These are phyloP conservation scores for Termitomyces eurrhizus DNA, from an alignment of 768 basidiomycete species.

Conservation along the genomic window DNA sequence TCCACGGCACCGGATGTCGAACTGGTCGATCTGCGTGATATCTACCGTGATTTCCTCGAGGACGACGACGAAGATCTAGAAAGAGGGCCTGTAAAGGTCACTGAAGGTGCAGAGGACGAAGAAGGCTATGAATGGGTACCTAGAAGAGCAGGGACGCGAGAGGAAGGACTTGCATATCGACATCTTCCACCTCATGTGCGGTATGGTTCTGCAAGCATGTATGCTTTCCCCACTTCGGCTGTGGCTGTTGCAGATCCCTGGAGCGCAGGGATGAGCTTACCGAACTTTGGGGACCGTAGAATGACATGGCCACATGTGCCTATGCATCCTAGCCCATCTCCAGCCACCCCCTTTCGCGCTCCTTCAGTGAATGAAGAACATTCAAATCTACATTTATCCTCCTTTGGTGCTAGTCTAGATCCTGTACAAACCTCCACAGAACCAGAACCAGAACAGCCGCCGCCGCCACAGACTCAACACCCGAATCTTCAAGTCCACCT, in stretches of 20 bases:
- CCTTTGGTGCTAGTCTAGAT: slow-evolving; percentile 13
- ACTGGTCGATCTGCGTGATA: slow-evolving; percentile 88
- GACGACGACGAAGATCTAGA: slow-evolving; percentile 63
- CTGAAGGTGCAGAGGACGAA: slow-evolving; percentile 55
- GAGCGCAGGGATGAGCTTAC: slow-evolving; percentile 32
- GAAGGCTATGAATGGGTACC: slow-evolving; percentile 85
- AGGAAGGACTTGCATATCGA: slow-evolving; percentile 58
- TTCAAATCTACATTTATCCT: slow-evolving; percentile 6
- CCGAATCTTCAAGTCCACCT: slow-evolving; percentile 90
- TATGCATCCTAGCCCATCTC: slow-evolving; percentile 31
- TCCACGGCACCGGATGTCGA: slow-evolving; percentile 79
- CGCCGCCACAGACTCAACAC: slow-evolving; percentile 13
- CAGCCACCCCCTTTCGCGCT: slow-evolving; percentile 29
- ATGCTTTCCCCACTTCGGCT: slow-evolving; percentile 48
- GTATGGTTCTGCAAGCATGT: slow-evolving; percentile 56
- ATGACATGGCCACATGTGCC: slow-evolving; percentile 24
- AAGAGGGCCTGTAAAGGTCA: slow-evolving; percentile 48
- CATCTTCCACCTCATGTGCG: slow-evolving; percentile 73
- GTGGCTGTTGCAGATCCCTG: slow-evolving; percentile 43
- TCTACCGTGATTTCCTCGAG: slow-evolving; percentile 92
- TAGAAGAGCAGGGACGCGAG: slow-evolving; percentile 53
- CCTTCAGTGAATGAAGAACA: slow-evolving; percentile 9
- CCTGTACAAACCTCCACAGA: slow-evolving; percentile 14
- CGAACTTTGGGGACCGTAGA: slow-evolving; percentile 34
- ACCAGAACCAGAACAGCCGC: slow-evolving; percentile 5